These are phyloP conservation scores for Psidium guajava DNA, from an alignment of 345 rosid genomes.

Conservation along the genomic window DNA sequence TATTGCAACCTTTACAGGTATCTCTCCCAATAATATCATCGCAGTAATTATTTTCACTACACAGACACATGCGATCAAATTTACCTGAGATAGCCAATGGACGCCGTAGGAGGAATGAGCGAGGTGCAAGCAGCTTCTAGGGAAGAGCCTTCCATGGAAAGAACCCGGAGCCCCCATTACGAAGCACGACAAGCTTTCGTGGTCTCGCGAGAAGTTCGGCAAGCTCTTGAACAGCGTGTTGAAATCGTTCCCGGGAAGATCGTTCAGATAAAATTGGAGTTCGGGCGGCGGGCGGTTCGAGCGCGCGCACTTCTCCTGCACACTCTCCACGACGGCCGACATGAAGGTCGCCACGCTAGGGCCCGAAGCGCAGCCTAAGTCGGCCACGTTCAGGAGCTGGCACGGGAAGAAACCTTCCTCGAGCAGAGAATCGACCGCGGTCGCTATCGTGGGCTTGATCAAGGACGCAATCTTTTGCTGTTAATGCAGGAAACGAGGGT, in stretches of 20 bases:
- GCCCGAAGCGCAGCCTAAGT: slow-evolving; percentile 12
- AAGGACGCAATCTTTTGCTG: slow-evolving; percentile 1
- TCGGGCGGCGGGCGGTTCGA: neutral
- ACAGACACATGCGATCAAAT: neutral
- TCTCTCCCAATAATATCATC: neutral
- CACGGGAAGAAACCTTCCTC: neutral
- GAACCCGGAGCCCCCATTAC: slow-evolving; percentile 12
- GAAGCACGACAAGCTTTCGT: neutral
- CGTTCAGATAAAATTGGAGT: slow-evolving; percentile 6
- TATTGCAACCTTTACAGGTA: neutral
- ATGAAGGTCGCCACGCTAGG: neutral
- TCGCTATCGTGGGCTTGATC: slow-evolving; percentile 2
- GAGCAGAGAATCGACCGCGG: neutral
- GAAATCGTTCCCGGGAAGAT: slow-evolving; percentile 17
- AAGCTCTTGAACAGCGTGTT: slow-evolving; percentile 8
- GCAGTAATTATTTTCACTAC: neutral
- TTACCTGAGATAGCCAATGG: slow-evolving; percentile 24
- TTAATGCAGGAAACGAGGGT: neutral
- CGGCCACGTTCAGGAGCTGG: slow-evolving; percentile 2
- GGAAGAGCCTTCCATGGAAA: slow-evolving; percentile 14
- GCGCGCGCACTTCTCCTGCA: neutral
- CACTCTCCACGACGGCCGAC: neutral
- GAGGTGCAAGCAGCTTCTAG: neutral
- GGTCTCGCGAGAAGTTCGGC: neutral
- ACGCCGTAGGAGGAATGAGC: slow-evolving; percentile 9